These are phyloP conservation scores for Colletotrichum musae DNA, from an alignment of 2,329 filamentous ascomycete genomes.

Conservation along the genomic window DNA sequence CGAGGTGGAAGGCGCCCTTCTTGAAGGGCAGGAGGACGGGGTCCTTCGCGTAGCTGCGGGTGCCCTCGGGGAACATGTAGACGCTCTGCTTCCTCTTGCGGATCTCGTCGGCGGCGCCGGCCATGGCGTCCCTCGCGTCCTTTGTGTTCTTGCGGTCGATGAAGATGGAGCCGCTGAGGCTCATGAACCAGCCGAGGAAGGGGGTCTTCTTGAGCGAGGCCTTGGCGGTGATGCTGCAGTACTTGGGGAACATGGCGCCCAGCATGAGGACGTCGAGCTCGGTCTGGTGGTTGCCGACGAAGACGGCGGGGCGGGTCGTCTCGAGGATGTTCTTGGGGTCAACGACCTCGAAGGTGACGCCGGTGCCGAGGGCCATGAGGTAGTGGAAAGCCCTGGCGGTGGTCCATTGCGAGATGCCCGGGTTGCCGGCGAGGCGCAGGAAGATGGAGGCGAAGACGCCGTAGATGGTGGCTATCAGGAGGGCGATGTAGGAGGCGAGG, in stretches of 20 bases:
- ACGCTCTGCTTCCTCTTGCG: slow-evolving; percentile 79
- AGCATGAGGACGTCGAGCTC: slow-evolving; percentile 96
- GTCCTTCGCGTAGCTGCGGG: slow-evolving; percentile 87
- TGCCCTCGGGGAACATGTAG: slow-evolving; percentile 93
- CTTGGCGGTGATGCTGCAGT: slow-evolving; percentile 96
- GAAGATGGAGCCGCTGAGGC: slow-evolving; percentile 90
- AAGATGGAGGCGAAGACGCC: slow-evolving; percentile 82
- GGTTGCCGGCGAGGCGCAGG: slow-evolving; percentile 79
- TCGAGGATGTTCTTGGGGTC: slow-evolving; percentile 75
- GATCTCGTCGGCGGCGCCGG: slow-evolving; percentile 86
- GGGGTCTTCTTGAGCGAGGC: slow-evolving; percentile 77
- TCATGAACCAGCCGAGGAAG: slow-evolving; percentile 95
- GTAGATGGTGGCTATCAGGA: slow-evolving; percentile 75
- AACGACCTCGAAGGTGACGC: slow-evolving; percentile 82
- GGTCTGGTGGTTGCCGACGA: slow-evolving; percentile 95
- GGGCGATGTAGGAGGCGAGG: slow-evolving; percentile 75
- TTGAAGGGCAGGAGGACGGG: slow-evolving; percentile 94
- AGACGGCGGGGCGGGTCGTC: slow-evolving; percentile 84
- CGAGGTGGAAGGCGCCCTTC: slow-evolving; percentile 97
- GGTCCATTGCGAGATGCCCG: slow-evolving; percentile 88
- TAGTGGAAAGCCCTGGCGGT: slow-evolving; percentile 85
- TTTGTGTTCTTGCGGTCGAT: slow-evolving; percentile 91
- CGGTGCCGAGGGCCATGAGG: slow-evolving; percentile 81
- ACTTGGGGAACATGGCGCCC: slow-evolving; percentile 88
- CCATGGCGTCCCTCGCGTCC: slow-evolving; percentile 88